Evolutionary conservation across 2,329 filamentous ascomycete species (phyloP), one percentile per base, ranked within the genome.

Genomic region (Colletotrichum sp.): DNA sequence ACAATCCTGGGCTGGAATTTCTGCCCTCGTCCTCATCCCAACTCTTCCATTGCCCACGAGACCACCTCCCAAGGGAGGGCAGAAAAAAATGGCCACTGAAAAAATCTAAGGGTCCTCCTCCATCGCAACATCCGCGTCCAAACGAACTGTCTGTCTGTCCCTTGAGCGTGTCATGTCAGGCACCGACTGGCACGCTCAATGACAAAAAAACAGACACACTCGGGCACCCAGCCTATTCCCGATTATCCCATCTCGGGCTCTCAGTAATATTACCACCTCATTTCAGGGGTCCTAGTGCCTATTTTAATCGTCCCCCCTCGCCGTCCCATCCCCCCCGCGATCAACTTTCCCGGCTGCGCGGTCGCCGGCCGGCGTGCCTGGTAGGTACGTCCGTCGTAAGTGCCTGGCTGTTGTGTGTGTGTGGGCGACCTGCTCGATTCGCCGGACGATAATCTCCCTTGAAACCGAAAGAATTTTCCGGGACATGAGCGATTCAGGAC

Each of bases 391-490:
- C 0, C 34, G 13, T 63, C 15, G 65, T 38, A 18, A 6, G 38
- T 61, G 12, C 58, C 52, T 68, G 28, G 10, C 10, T 43, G 38
- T 43, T 21, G n/a, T 52, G 43, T 57, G 43, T 34, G 43, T 57
- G n/a, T 57, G 65, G 30, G 24, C 21, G 24, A 32, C 36, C 24
- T 61, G 69, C 36, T 60, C 21, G 28, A 70, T 48, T 74, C 52
- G 60, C 13, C 21, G 28, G 18, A 21, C 26, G 57, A 68, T 5
- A 75, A 68, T 75, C 26, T 68, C 73, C 69, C 69, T 75, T 75
- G 69, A 75, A 75, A 75, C 69, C 32, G 21, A 73, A 55, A 75
- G 73, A 72, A 67, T 64, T 68, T 75, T 64, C 21, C 32, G 26
- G 43, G 38, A 43, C 32, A 73, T 38, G 70, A 58, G 63, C 73